Evolutionary conservation across 208 protist genomes (phyloP).

Genomic region (Trichomonas vaginalis): DNA sequence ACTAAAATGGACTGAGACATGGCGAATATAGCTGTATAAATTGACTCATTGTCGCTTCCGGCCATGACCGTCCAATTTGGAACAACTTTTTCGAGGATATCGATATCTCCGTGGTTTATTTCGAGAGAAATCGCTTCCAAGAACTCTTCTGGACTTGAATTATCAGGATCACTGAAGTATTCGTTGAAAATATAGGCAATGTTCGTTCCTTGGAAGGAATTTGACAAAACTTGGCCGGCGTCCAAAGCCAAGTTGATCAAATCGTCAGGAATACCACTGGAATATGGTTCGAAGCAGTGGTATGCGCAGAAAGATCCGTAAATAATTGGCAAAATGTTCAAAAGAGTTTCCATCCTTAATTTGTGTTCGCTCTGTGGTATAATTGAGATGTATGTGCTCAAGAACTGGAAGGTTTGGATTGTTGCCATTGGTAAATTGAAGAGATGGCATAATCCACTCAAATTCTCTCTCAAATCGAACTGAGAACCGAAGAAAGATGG

Average conservation of each 20-base stretch:
- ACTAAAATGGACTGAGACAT: neutral
- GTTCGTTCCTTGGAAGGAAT: neutral
- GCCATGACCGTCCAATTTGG: neutral
- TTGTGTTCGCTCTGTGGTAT: neutral
- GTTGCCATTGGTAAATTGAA: neutral
- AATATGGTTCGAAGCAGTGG: neutral
- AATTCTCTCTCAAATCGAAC: neutral
- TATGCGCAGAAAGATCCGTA: neutral
- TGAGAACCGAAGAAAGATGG: neutral
- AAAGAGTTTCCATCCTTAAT: neutral
- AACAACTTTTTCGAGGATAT: neutral
- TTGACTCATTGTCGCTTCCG: neutral
- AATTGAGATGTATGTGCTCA: neutral
- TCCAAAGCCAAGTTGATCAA: neutral
- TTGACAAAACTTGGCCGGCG: neutral
- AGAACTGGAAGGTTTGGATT: neutral
- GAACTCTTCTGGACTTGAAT: neutral
- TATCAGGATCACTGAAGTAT: neutral
- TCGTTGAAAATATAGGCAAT: neutral
- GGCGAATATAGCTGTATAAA: neutral
- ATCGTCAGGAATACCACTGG: neutral
- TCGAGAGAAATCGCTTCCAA: neutral
- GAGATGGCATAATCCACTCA: neutral
- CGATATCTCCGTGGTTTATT: neutral
- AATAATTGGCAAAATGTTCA: neutral